phyloP scores from a whole-genome alignment of 176 grass and related monocot genomes.

The Echinochloa phyllopogon region DNA sequence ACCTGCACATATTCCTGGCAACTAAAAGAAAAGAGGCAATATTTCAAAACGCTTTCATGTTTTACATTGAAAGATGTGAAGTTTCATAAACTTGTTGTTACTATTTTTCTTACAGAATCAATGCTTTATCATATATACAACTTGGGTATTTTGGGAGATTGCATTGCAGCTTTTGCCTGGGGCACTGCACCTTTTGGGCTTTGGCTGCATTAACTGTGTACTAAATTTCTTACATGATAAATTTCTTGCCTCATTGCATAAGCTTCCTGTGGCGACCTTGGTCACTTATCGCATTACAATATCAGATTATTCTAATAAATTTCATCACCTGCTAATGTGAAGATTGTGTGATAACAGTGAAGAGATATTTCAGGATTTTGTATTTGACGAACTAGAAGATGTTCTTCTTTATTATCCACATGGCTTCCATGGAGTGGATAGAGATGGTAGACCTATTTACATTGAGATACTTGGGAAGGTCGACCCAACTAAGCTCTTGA shows the following conservation, averaged over 20 bases:
- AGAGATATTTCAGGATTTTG: neutral
- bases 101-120: no score
- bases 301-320: neutral
- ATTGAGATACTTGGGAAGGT: constrained; percentile 10
- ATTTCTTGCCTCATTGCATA: neutral
- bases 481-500: constrained; percentile 1
- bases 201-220: neutral
- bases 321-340: neutral
- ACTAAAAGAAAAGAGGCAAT: neutral
- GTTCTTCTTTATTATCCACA: neutral
- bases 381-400: neutral
- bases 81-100: neutral
- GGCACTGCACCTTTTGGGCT: neutral
- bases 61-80: neutral
- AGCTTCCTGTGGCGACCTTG: neutral
- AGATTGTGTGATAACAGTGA: neutral
- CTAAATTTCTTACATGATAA: neutral
- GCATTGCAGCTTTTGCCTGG: neutral
- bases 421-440: constrained; percentile 6
- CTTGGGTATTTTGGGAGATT: neutral
- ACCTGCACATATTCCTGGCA: neutral
- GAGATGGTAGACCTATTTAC: constrained; percentile 3
- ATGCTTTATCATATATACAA: no score
- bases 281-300: neutral
- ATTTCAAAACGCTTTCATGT: neutral